Evolutionary conservation across 1,284 basidiomycete genomes (phyloP).

Genomic region (Coniophora puteana): DNA sequence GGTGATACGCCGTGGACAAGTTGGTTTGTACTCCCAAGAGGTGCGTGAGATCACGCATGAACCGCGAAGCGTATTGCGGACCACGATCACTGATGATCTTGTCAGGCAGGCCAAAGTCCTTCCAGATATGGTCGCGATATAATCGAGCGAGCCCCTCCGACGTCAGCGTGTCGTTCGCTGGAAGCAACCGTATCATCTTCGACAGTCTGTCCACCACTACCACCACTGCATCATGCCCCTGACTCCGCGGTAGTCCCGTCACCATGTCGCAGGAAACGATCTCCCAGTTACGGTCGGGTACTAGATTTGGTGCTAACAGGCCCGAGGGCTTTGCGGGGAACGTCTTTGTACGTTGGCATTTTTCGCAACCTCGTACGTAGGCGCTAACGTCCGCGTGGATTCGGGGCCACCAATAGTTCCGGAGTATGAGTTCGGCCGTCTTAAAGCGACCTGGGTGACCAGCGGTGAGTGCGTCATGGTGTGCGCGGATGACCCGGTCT

Average conservation of each 20-base stretch:
- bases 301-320: slow-evolving; percentile 22
- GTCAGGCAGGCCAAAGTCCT: slow-evolving; percentile 28
- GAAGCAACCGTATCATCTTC: slow-evolving; percentile 14
- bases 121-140: slow-evolving; percentile 25
- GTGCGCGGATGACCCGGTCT: slow-evolving; percentile 15
- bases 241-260: slow-evolving; percentile 28
- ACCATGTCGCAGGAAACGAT: slow-evolving; percentile 35
- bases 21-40: slow-evolving; percentile 24
- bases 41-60: slow-evolving; percentile 23
- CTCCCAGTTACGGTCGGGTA: slow-evolving; percentile 26
- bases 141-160: slow-evolving; percentile 23
- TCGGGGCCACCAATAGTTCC: slow-evolving; percentile 42
- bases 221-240: slow-evolving; percentile 32
- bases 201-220: slow-evolving; percentile 34
- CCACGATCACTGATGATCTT: slow-evolving; percentile 35
- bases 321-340: slow-evolving; percentile 14
- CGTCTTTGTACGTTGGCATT: slow-evolving; percentile 28
- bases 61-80: slow-evolving; percentile 27
- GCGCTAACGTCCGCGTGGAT: slow-evolving; percentile 23
- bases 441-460: slow-evolving; percentile 41
- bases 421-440: slow-evolving; percentile 31
- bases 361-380: slow-evolving; percentile 36
- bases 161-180: slow-evolving; percentile 4
- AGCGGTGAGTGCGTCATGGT: slow-evolving; percentile 26
- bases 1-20: slow-evolving; percentile 32